Conservation (phyloP, 2,329 filamentous ascomycete genomes). For the Arthrobotrys entomopaga region DNA sequence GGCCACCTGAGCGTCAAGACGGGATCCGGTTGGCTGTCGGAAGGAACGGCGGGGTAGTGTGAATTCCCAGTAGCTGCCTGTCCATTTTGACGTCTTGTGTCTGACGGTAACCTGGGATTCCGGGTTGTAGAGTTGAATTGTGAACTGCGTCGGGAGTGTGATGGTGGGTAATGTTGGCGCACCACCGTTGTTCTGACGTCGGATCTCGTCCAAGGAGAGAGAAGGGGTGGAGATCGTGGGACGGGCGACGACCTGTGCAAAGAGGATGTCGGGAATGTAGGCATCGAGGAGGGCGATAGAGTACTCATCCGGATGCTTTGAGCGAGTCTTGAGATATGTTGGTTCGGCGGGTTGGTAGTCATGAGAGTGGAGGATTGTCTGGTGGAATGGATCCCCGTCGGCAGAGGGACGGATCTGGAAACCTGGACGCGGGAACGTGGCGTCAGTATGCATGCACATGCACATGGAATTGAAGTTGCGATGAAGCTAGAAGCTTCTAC, state of each 20-base stretch:
- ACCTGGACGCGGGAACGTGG: slow-evolving; percentile 43
- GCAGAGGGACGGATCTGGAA: slow-evolving; percentile 59
- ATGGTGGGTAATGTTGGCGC: slow-evolving; percentile 76
- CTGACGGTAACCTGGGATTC: slow-evolving; percentile 81
- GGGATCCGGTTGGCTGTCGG: slow-evolving; percentile 78
- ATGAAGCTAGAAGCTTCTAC: no score
- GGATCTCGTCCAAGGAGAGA: slow-evolving; percentile 81
- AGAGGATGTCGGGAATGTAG: slow-evolving; percentile 81
- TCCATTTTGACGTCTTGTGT: slow-evolving; percentile 80
- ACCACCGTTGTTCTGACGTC: slow-evolving; percentile 73
- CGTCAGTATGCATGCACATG: slow-evolving; percentile 23
- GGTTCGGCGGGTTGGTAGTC: slow-evolving; percentile 82
- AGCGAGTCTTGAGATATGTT: slow-evolving; percentile 78
- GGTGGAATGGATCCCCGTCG: slow-evolving; percentile 62
- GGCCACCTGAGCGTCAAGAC: slow-evolving; percentile 70
- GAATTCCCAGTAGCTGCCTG: slow-evolving; percentile 86
- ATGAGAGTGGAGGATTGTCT: slow-evolving; percentile 70
- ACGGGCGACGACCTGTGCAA: slow-evolving; percentile 82
- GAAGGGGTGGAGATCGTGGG: slow-evolving; percentile 87
- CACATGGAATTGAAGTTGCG: slow-evolving; percentile 1
- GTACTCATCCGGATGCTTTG: slow-evolving; percentile 86
- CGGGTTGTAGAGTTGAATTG: slow-evolving; percentile 91
- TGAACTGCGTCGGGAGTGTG: slow-evolving; percentile 74
- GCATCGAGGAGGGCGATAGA: slow-evolving; percentile 86
- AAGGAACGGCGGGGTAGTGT: slow-evolving; percentile 89